A percentile compares a stretch with the other conserved stretches of the same genome.
These are phyloP conservation scores for Smittium culicis DNA, from an alignment of 371 early-diverging fungal genomes.

Conservation along the genomic window DNA sequence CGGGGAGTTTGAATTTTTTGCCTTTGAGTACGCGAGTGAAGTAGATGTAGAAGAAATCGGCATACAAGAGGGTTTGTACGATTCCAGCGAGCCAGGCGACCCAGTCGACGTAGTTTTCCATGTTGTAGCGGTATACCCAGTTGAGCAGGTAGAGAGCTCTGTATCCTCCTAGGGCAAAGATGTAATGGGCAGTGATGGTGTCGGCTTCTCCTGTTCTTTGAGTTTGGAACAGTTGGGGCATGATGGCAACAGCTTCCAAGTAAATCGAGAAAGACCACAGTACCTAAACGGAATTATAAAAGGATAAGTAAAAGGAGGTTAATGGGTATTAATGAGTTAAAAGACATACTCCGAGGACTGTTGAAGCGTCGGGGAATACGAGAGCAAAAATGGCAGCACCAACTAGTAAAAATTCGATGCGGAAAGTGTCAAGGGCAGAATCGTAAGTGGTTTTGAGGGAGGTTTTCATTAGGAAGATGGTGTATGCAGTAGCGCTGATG, in stretches of 20 bases:
- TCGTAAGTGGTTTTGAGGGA: constrained; percentile 87
- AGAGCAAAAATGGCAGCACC: constrained; percentile 55
- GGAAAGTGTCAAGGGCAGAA: constrained; percentile 76
- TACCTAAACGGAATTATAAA: constrained; percentile 41
- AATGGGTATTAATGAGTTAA: constrained; percentile 17
- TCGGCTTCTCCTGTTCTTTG: constrained; percentile 96
- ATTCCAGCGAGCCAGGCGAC: constrained; percentile 70
- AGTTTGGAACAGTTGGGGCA: constrained; percentile 96
- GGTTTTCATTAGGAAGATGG: constrained; percentile 81
- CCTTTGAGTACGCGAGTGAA: constrained; percentile 75
- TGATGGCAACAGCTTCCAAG: constrained; percentile 93
- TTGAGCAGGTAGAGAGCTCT: constrained; percentile 88
- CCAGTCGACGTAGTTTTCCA: constrained; percentile 48
- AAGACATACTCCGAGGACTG: constrained; percentile 38
- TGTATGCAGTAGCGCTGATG: constrained; percentile 67
- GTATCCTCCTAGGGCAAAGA: constrained; percentile 96
- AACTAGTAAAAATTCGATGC: constrained; percentile 65
- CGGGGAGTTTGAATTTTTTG: constrained; percentile 64
- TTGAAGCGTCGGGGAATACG: constrained; percentile 52
- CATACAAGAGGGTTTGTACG: constrained; percentile 91
- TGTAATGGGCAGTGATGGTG: constrained; percentile 94
- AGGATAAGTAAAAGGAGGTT: neutral
- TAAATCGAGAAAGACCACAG: constrained; percentile 94
- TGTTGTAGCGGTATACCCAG: constrained; percentile 83
- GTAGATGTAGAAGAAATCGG: constrained; percentile 97